These are phyloP conservation scores for Rostrohypoxylon terebratum DNA, from an alignment of 495 filamentous ascomycete genomes.

Conservation along the genomic window DNA sequence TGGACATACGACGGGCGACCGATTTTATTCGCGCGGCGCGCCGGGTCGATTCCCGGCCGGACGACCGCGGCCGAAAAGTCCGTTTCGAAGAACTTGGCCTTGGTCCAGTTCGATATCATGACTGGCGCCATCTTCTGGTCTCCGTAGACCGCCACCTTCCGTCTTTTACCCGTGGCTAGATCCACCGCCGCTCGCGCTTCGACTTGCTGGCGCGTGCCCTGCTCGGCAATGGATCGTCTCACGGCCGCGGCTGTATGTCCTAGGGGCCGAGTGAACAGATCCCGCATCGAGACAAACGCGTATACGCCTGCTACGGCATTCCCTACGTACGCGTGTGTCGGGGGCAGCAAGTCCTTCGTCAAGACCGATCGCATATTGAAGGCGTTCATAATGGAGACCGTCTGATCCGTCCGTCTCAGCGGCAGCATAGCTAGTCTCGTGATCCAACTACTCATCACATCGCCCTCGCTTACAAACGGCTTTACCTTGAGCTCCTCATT, in stretches of 20 bases:
- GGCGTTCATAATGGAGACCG: constrained; percentile 50
- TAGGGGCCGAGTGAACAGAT: constrained; percentile 53
- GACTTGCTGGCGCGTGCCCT: constrained; percentile 58
- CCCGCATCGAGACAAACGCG: constrained; percentile 48
- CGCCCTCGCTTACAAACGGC: constrained; percentile 59
- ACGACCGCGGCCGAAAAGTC: constrained; percentile 61
- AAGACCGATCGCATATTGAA: constrained; percentile 47
- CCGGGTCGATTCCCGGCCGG: constrained; percentile 12
- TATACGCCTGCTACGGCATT: constrained; percentile 48
- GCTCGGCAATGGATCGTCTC: constrained; percentile 55
- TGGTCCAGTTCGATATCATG: constrained; percentile 61
- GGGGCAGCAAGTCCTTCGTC: constrained; percentile 43
- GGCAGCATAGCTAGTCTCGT: constrained; percentile 42
- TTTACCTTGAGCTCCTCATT: constrained; percentile 19
- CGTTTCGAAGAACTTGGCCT: constrained; percentile 57
- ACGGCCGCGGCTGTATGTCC: constrained; percentile 52
- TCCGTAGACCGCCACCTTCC: constrained; percentile 51
- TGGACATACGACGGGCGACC: constrained; percentile 45
- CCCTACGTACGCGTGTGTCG: constrained; percentile 49
- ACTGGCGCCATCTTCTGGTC: constrained; percentile 52
- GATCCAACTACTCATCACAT: constrained; percentile 56
- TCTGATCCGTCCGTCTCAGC: constrained; percentile 30
- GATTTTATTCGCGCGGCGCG: constrained; percentile 45
- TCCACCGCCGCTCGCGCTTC: constrained; percentile 50
- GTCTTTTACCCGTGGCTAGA: constrained; percentile 4